phyloP scores from a whole-genome alignment of 148 eudicot species.

The Suaeda aralocaspica region DNA sequence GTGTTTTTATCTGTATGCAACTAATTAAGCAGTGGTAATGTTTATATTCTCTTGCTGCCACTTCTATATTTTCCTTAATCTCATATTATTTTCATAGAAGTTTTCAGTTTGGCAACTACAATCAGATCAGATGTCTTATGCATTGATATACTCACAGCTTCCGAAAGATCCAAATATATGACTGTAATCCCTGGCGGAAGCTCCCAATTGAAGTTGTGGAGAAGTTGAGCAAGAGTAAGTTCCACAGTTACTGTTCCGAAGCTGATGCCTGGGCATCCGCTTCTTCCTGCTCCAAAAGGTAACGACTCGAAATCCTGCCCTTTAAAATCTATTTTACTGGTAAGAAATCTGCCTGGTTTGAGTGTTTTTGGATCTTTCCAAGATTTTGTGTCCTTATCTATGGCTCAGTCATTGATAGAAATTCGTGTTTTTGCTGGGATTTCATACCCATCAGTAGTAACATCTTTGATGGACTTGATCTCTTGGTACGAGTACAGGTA shows the following conservation, averaged over 20 bases:
- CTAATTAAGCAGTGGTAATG: background rate
- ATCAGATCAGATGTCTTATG: conserved; percentile 38
- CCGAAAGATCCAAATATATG: conserved; percentile 47
- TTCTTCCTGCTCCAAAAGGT: conserved; percentile 67
- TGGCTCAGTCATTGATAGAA: conserved; percentile 54
- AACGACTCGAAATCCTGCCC: conserved; percentile 58
- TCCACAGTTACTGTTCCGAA: conserved; percentile 42
- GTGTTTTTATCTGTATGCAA: background rate
- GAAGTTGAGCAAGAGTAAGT: conserved; percentile 53
- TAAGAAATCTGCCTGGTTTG: conserved; percentile 46
- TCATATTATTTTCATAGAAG: conserved; percentile 2
- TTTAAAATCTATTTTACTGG: conserved; percentile 38
- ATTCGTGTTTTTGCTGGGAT: conserved; percentile 39
- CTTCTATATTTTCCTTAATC: background rate
- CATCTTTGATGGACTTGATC: too few species aligned
- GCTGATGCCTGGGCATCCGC: conserved; percentile 51
- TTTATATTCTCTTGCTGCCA: background rate
- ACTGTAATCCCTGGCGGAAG: conserved; percentile 38
- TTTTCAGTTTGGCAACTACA: conserved; percentile 31
- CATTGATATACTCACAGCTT: conserved; percentile 54
- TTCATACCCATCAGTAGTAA: conserved; percentile 35
- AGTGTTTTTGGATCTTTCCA: conserved; percentile 56
- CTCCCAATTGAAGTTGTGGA: conserved; percentile 56
- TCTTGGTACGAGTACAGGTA: too few species aligned
- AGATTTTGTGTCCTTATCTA: conserved; percentile 47